Base-by-base conservation (phyloP, 83 land plant genomes). In the Picea mariana region DNA sequence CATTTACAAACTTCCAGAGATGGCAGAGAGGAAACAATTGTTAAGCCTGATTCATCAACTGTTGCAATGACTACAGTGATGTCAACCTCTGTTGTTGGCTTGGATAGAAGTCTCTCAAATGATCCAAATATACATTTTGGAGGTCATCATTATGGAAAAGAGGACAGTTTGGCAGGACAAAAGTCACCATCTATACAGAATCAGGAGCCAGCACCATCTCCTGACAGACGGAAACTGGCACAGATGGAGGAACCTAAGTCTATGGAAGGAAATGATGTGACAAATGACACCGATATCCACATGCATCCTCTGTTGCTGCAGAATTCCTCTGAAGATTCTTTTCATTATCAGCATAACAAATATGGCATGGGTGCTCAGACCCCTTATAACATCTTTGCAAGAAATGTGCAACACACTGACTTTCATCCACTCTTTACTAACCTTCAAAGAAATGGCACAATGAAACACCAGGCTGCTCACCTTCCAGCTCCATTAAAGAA, bases 291-390 rank as follows among this genome's bases (percentile, higher is more conserved):
- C 9, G 89, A 87, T 78, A 85, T 90, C 76, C 88, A 87, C 42
- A 87, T 94, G 96, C 96, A 94, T 90, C 96, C 96, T 73, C 64
- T 94, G 65, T 81, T 94, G 58, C 90, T 94, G 84, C 86, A 89
- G 78, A 83, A 62, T 55, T 52, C 86, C 47, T 73, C 85, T 77
- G 88, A 82, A 66, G 87, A 83, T 67, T 58, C 65, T 13, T 9
- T 78, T 58, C 18, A 15, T 9, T 60, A 78, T 78, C 80, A 23
- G 26, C 44, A 78, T 26, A 59, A 27, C 31, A 59, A 27, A 9
- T 27, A 60, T 62, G 76, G 76, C 47, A 21, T 62, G 2, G 12
- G 59, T 21, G 12, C 61, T 26, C 76, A 44, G 59, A 55, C 15
- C 73, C 75, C 52, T 47, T 67, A 27, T 68, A 52, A 18, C 15